Evolutionary conservation across 2,329 filamentous ascomycete species (phyloP), one percentile per base, ranked within the genome.

Genomic region (Colletotrichum ledebouriae): DNA sequence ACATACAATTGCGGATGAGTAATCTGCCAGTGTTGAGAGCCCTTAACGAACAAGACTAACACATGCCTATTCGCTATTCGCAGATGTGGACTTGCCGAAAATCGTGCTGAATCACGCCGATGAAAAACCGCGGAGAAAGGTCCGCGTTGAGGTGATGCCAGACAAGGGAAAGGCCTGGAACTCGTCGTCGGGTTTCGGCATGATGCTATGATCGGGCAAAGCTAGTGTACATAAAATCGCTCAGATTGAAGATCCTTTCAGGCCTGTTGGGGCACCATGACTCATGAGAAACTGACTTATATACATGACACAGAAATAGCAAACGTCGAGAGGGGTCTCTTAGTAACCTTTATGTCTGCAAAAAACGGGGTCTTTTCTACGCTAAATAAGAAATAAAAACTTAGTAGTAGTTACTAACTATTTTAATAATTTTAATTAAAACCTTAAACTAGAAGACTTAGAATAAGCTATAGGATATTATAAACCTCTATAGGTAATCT

Each of bases 11-110:
- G 39, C 25, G 58, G 49, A 37, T 37, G 47, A 49, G 34, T 13
- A 34, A 17, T 55, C 15, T 33, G 17, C 13, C 56, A 20, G 20
- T 17, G 20, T 15, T 12, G 11, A 37, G 37, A 29, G 62, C 22
- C 20, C 62, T 61, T n/a, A 3, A 50, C 22, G n/a, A 39, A 47
- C n/a, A 22, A 63, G 59, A 63, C 63, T 63, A 63, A 57, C 29
- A 17, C 20, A 50, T 17, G 10, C 29, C 25, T 34, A 44, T 29
- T 25, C 4, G 25, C 10, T 12, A 11, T 39, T 11, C 13, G 53
- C 17, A n/a, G 3, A 37, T 7, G 25, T 37, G 37, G 1, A 52
- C 39, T 37, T 58, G 52, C 50, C 59, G 20, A 41, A 44, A 20
- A 15, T 34, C 37, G 42, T 29, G 34, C 49, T 52, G 52, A 52